Evolutionary conservation across 2,329 filamentous ascomycete genomes (phyloP).

Genomic region (Rhynchosporium graminicola): DNA sequence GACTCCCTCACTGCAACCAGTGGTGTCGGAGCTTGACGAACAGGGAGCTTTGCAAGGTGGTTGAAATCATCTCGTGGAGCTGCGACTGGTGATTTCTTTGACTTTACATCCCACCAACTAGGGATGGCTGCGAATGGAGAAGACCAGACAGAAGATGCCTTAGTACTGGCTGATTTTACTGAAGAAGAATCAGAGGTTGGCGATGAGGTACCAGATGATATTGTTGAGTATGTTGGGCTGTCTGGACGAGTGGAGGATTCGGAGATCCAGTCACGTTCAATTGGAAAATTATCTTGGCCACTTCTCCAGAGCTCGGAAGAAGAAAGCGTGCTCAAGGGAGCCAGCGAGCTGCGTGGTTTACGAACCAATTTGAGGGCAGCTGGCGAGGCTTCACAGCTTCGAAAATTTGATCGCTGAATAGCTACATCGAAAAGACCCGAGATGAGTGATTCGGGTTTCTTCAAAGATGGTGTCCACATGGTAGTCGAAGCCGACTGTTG

Average conservation of each 20-base stretch:
- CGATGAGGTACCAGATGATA: constrained; percentile 37
- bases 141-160: constrained; percentile 38
- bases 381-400: constrained; percentile 29
- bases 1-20: constrained; percentile 33
- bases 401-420: constrained; percentile 24
- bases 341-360: constrained; percentile 26
- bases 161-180: constrained; percentile 39
- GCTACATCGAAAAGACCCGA: constrained; percentile 31
- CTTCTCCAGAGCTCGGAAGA: constrained; percentile 36
- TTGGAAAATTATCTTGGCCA: constrained; percentile 14
- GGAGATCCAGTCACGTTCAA: constrained; percentile 40
- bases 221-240: constrained; percentile 37
- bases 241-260: constrained; percentile 38
- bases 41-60: constrained; percentile 26
- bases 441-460: neutral
- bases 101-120: constrained; percentile 24
- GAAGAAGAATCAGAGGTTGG: constrained; percentile 38
- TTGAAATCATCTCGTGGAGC: constrained; percentile 26
- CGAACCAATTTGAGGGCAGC: constrained; percentile 33
- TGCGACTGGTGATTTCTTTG: constrained; percentile 23
- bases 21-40: constrained; percentile 24
- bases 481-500: neutral
- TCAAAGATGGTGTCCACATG: constrained; percentile 27
- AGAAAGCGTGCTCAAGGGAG: constrained; percentile 24
- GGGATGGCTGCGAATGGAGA: constrained; percentile 11